These are phyloP conservation scores for Exsudoporus floridanus DNA, from an alignment of 1,284 basidiomycete genomes.

Conservation along the genomic window DNA sequence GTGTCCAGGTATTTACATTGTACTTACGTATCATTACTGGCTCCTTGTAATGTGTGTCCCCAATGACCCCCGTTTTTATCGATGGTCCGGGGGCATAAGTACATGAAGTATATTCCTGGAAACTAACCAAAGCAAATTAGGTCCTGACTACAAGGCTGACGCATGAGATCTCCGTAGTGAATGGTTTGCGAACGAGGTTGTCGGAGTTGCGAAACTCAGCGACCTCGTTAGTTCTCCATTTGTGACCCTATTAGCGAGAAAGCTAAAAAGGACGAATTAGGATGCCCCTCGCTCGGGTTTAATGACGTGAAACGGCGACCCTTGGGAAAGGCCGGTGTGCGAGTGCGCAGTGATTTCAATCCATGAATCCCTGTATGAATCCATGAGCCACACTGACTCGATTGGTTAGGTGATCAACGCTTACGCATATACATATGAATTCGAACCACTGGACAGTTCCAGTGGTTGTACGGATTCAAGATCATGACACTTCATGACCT, in stretches of 20 bases:
- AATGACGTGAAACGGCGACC: background rate
- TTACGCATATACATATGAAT: background rate
- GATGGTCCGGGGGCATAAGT: background rate
- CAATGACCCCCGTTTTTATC: no score
- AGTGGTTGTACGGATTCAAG: background rate
- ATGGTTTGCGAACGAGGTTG: background rate
- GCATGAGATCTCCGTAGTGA: background rate
- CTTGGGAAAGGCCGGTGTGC: background rate
- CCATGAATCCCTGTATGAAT: background rate
- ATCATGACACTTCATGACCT: background rate
- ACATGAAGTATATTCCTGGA: background rate
- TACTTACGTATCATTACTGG: background rate
- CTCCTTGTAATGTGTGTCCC: background rate
- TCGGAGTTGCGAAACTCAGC: slow-evolving; percentile 5
- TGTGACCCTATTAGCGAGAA: no score
- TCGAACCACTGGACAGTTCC: background rate
- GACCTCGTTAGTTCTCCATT: background rate
- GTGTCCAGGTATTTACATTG: background rate
- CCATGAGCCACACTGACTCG: background rate
- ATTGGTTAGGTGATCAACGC: background rate
- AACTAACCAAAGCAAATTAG: background rate
- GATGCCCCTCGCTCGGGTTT: background rate
- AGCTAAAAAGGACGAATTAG: background rate
- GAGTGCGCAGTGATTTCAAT: background rate
- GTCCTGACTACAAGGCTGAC: background rate